Evolutionary conservation across 805 yeast genomes (phyloP), one percentile per base, ranked within the genome.

Genomic region (Yamadazyma olivae): DNA sequence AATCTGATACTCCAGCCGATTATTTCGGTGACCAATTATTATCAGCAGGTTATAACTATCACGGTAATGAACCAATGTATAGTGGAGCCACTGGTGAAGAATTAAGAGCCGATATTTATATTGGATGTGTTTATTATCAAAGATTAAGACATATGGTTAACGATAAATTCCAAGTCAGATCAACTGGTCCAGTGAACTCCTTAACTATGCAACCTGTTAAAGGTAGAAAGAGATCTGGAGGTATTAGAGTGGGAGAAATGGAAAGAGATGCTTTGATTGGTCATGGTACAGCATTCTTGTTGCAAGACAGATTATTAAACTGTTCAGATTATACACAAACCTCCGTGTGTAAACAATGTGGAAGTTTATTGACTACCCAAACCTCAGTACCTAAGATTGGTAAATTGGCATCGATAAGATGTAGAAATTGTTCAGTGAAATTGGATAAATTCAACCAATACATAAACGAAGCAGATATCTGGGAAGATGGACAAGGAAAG

Each of bases 201-300:
- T 75, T 93, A 59, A 93, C 98, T 13, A 89, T 91, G 97, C 99
- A 93, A 74, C 99, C 99, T 27, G 99, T 93, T 38, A 93, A 93
- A 70, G 99, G 99, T 55, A 83, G 99, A 71, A 93, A 93, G 81
- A 81, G 98, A 70, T 81, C 84, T 48, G 99, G 99, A 67, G 99
- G 99, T 83, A 93, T 93, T 51, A 95, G 99, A 75, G 95, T 93
- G 26, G 99, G 99, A 62, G 99, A 93, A 65, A 93, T 93, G 99
- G 99, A 93, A 69, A 85, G 99, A 70, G 99, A 93, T 75, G 99
- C 99, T 2, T 72, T 93, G 53, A 89, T 93, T 61, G 99, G 98
- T 41, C 99, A 93, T 57, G 99, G 99, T 65, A 84, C 99, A 5
- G 89, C 99, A 1, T 93, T 77, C 79, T 67, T 93, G 52, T 70